Base-by-base conservation (phyloP, 768 basidiomycete species). In the Pisolithus albus region DNA sequence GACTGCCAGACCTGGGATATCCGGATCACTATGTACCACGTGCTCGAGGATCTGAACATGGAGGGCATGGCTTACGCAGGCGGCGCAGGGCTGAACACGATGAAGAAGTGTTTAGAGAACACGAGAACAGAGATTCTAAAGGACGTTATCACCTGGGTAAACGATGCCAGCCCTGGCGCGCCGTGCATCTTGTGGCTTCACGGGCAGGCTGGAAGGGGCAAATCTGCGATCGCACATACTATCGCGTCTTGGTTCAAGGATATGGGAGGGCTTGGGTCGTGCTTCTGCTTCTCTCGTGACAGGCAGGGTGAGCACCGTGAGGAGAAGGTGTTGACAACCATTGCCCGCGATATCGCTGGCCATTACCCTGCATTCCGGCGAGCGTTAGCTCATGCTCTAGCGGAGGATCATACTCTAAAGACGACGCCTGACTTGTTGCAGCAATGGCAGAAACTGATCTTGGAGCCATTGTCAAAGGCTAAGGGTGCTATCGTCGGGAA, bases 211-310 rank as follows among this genome's bases (percentile, higher is more conserved):
- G 43, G 43, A 4, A 44, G 26, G n/a, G 43, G 43, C 5, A 50
- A 50, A 28, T 42, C 49, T 18, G 49, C 39, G 10, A 46, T 51
- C 18, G 43, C 50, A 8, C 50, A 51, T 23, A 51, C 50, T 1
- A 51, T 51, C 8, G 49, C 49, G 1, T 19, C 8, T 10, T 30
- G 9, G 23, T 9, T 41, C 7, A n/a, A 16, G 11, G 7, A 19
- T 1, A 1, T 42, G 24, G 49, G 39, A 15, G 24, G 24, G 26
- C 49, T 50, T 3, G 49, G 49, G 7, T 50, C 49, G 1, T 51
- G 50, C 15, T 46, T 44, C 8, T 44, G 43, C 9, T 44, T 44
- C 21, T 1, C 21, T 23, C 21, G 21, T 4, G 21, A 23, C 21
- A 23, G 21, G 21, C 21, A 23, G 21, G 21, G 21, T 23, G 21